These are phyloP conservation scores for Artemisia tridentata DNA, from an alignment of 129 eudicot genomes.

Conservation along the genomic window DNA sequence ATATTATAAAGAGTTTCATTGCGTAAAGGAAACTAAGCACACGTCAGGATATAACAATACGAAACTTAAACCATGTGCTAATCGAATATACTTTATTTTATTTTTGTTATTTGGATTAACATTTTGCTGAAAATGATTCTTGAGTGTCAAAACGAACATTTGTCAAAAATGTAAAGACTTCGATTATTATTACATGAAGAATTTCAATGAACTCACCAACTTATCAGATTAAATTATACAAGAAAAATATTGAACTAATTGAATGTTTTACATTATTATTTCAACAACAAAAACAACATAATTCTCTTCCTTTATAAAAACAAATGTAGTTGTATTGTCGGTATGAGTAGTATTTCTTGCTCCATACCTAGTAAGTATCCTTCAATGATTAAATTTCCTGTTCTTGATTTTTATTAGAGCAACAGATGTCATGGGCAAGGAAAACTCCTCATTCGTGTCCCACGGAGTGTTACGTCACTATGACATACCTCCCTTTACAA, in stretches of 20 bases:
- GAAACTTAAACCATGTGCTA: slow-evolving; percentile 36
- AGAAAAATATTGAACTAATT: no score
- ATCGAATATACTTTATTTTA: slow-evolving; percentile 27
- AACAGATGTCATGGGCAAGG: no score
- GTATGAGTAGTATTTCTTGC: no score
- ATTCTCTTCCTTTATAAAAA: no score
- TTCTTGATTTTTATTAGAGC: no score
- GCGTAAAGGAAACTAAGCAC: slow-evolving; percentile 25
- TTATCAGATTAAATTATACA: no score
- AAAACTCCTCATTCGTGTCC: no score
- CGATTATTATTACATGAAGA: not conserved
- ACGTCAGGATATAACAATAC: slow-evolving; percentile 21
- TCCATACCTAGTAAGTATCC: not conserved
- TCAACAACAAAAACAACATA: no score
- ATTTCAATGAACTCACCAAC: slow-evolving; percentile 30
- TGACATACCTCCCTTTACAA: no score
- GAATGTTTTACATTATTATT: no score
- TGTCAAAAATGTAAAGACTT: not conserved
- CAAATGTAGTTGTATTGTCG: no score
- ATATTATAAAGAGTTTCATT: slow-evolving; percentile 32
- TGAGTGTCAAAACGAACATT: slow-evolving; percentile 8
- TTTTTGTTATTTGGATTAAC: not conserved
- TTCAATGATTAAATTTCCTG: not conserved
- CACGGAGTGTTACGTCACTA: no score
- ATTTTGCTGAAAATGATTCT: not conserved